A percentile compares a stretch with the other conserved stretches of the same genome.
Conservation (phyloP, 2,329 filamentous ascomycete species). For the Exophiala viscosa region DNA sequence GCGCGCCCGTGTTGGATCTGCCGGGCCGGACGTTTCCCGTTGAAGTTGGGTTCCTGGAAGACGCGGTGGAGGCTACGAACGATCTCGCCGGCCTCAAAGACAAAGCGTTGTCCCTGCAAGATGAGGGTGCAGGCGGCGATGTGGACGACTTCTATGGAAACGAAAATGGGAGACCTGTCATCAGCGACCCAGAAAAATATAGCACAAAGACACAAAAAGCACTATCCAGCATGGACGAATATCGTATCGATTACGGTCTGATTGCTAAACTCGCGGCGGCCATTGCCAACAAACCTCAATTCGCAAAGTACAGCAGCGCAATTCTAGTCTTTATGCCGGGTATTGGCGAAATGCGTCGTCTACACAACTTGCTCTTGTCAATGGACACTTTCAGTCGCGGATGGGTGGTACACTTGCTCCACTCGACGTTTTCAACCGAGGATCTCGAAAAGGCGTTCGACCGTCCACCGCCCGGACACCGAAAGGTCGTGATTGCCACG, state of each 20-base stretch:
- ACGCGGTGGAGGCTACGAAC: slow-evolving; percentile 82
- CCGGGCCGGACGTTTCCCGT: slow-evolving; percentile 94
- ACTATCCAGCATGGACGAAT: slow-evolving; percentile 78
- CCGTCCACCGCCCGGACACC: slow-evolving; percentile 71
- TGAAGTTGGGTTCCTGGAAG: slow-evolving; percentile 80
- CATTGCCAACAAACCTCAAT: slow-evolving; percentile 66
- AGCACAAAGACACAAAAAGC: slow-evolving; percentile 71
- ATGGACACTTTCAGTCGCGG: slow-evolving; percentile 69
- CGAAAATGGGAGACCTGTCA: slow-evolving; percentile 19
- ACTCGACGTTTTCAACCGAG: slow-evolving; percentile 92
- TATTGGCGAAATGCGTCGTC: slow-evolving; percentile 82
- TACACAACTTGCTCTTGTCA: slow-evolving; percentile 80
- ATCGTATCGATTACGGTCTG: slow-evolving; percentile 83
- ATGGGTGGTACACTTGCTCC: slow-evolving; percentile 85
- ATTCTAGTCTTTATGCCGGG: slow-evolving; percentile 93
- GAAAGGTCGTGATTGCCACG: slow-evolving; percentile 93
- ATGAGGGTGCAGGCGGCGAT: slow-evolving; percentile 41
- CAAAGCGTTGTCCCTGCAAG: slow-evolving; percentile 30
- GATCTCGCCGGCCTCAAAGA: slow-evolving; percentile 52
- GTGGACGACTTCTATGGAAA: slow-evolving; percentile 41
- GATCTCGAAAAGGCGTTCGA: slow-evolving; percentile 93
- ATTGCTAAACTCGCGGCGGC: slow-evolving; percentile 73
- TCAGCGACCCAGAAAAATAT: slow-evolving; percentile 51
- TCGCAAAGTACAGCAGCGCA: slow-evolving; percentile 75
- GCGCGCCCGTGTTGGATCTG: slow-evolving; percentile 82